Evolutionary conservation across 2,329 filamentous ascomycete genomes (phyloP).

Genomic region (Colletotrichum lini): DNA sequence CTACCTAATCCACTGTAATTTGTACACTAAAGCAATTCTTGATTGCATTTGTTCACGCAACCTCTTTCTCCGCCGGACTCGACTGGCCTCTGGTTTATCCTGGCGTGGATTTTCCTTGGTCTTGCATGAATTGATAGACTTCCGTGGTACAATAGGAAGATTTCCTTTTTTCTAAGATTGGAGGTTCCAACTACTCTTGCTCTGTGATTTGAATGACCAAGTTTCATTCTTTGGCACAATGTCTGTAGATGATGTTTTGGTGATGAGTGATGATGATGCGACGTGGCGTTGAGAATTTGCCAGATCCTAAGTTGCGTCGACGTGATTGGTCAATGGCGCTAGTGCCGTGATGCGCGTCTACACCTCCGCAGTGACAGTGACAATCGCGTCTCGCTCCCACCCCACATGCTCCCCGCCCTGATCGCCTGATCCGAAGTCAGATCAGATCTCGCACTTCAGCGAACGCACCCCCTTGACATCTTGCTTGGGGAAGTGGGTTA

Average conservation of each 20-base stretch:
- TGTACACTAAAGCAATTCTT: slow-evolving; percentile 72
- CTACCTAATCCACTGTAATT: slow-evolving; percentile 73
- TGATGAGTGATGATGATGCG: neutral
- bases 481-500: slow-evolving; percentile 5
- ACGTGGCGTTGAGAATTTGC: neutral
- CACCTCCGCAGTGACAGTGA: slow-evolving; percentile 18
- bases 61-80: slow-evolving; percentile 51
- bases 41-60: slow-evolving; percentile 57
- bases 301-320: neutral
- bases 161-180: slow-evolving; percentile 19
- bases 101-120: slow-evolving; percentile 40
- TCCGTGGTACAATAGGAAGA: slow-evolving; percentile 37
- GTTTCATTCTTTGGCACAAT: neutral
- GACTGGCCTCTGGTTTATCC: slow-evolving; percentile 43
- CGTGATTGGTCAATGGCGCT: slow-evolving; percentile 34
- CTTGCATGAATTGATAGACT: slow-evolving; percentile 39
- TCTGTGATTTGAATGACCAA: neutral
- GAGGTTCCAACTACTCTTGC: neutral
- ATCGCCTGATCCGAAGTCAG: slow-evolving; percentile 39
- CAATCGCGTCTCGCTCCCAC: slow-evolving; percentile 32
- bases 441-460: slow-evolving; percentile 37
- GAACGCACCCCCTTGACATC: slow-evolving; percentile 30
- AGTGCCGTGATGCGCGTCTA: neutral
- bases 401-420: slow-evolving; percentile 36
- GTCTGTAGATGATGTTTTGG: neutral